Base-by-base conservation (phyloP, 78 protist species). In the Capsaspora owczarzaki region DNA sequence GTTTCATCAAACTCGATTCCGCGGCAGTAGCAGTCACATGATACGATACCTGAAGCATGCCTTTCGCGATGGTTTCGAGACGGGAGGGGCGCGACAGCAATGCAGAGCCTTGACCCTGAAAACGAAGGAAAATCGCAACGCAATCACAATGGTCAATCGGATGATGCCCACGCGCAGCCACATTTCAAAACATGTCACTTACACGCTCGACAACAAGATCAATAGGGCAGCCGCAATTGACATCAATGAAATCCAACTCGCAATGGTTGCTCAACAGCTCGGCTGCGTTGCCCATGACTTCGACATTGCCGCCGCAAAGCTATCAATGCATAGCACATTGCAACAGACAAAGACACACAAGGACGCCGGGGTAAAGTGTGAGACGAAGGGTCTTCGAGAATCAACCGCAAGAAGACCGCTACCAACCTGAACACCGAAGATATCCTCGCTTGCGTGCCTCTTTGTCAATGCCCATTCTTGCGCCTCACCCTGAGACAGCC, bases 171-270 rank as follows among this genome's bases (percentile, higher is more conserved):
- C 31, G 20, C 10, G 46, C 33, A 56, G 33, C 12, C 66, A 56
- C 66, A 12, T 56, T 16, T 29, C 10, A 16, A 56, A 16, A 29
- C 66, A 56, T 12, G 10, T 16, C 10, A 56, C 43, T 35, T 10
- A 69, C 75, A 43, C 61, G 74, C 44, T 92, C 78, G 80, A 79
- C 85, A 20, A 92, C 56, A 27, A 68, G 72, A 72, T 97, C 99
- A 63, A 97, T 80, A 12, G 99, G 99, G 68, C 99, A 97, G 8
- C 97, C 97, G 47, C 82, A 81, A 83, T 97, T 97, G 61, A 97
- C 12, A 74, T 96, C 98, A 35, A 95, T 80, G 46, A 92, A 95
- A 82, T 94, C 96, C 3, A 79, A 78, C 31, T 70, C 41, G 37
- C 66, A 8, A 10, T 76, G 12, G 37, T 31, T 25, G 19, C 5